Base-by-base conservation (phyloP, 2,329 filamentous ascomycete genomes). In the Claviceps sp. region DNA sequence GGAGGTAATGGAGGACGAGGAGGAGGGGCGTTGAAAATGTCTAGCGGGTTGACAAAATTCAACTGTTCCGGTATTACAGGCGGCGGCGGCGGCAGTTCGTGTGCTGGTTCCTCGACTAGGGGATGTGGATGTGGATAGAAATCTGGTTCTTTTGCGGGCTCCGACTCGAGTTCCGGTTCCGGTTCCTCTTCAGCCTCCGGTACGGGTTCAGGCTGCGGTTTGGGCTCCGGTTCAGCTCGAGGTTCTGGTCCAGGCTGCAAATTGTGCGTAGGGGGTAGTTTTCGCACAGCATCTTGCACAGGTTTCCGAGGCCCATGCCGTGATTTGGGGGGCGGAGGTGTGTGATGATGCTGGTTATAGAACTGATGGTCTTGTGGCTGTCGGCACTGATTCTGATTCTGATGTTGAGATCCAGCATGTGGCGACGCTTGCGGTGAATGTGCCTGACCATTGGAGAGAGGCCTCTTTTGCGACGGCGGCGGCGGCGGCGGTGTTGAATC, bases 11-110 rank as follows among this genome's bases (percentile, higher is more conserved):
- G 58, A 37, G 58, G 58, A 4, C 30, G 30, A 2, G 61, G 58
- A 22, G 59, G 58, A 5, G 65, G 65, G 11, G 63, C 56, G 42
- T 62, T 62, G 46, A 69, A 65, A 18, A 70, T 67, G 46, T 69
- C 65, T 52, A 68, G 65, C 42, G 68, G 57, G 43, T 68, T 70
- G 38, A 70, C 68, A 57, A 65, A 70, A 45, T 66, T 61, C 49
- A 63, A 47, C 16, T 55, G 52, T 37, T 60, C 53, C 18, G 49
- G 52, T 34, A 50, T 37, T 9, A 53, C 48, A 47, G 52, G 47
- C 7, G 51, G 48, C 14, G 45, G 47, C 5, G 52, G 50, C 8
- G 52, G 50, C 13, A 41, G 45, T 38, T 52, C 47, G 11, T 42
- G 4, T 22, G 43, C 14, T 24, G 49, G 46, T 24, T 46, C 8